Base-by-base conservation (phyloP, 164 flowering plant genomes). In the Tetracentron sinense region DNA sequence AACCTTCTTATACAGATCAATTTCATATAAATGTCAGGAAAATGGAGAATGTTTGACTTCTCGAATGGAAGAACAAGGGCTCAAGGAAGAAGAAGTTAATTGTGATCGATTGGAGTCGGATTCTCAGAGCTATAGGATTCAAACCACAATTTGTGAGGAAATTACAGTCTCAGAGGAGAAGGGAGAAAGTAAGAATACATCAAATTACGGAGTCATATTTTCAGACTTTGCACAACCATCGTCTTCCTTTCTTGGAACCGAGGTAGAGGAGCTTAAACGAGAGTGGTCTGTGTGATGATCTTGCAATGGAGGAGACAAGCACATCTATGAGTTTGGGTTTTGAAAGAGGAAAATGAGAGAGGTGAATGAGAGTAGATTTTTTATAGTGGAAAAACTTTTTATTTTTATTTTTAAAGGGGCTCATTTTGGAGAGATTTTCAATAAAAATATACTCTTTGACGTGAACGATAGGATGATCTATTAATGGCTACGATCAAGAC, bases 231-330 rank as follows among this genome's bases (percentile, higher is more conserved):
- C 49, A 60, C 16, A 65, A 64, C 16, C 68, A 74, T 14, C 53
- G 61, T 20, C 55, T 29, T 64, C 21, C 56, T 30, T 42, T 10
- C 7, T 82, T 81, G 59, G 86, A 82, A 60, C 58, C 84, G 81
- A 77, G 96, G 77, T 89, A 81, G 80, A 84, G 93, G 75, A 78
- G 54, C 72, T 84, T 84, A 35, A 77, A 54, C 64, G 79, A 77
- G 16, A 57, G 74, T 50, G 65, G 81, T 59, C 50, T 61, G 51
- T n/a, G 58, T 58, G 60, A 59, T 42, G 66, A 68, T 19, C 42
- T 27, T 4, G 60, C 26, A 2, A 61, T 60, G 56, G 72, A 64
- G 66, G 75, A 58, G 58, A 67, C n/a, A n/a, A n/a, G n/a, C n/a
- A n/a, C n/a, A n/a, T n/a, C n/a, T n/a, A n/a, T n/a, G n/a, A n/a